A percentile compares a stretch with the other conserved stretches of the same genome.
phyloP scores from a whole-genome alignment of 2,329 filamentous ascomycete genomes.

The Fusarium nodosum region DNA sequence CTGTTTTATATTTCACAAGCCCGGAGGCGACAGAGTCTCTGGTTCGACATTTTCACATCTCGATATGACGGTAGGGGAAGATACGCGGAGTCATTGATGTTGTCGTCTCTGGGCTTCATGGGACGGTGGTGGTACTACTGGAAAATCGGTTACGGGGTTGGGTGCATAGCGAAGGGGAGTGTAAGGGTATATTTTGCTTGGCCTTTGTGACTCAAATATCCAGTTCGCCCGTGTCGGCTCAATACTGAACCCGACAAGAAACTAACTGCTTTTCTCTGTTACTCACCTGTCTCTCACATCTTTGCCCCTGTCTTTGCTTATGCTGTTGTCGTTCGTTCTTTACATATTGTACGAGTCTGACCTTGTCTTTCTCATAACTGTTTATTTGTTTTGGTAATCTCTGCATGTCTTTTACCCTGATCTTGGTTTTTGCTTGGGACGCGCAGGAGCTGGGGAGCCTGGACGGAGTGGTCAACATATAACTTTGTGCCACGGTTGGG shows the following conservation, averaged over 20 bases:
- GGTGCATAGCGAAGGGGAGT: slow-evolving; percentile 62
- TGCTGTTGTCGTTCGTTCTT: slow-evolving; percentile 33
- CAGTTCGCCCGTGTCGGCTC: slow-evolving; percentile 50
- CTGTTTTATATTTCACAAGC: slow-evolving; percentile 55
- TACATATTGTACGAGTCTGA: slow-evolving; percentile 22
- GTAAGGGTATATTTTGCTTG: slow-evolving; percentile 56
- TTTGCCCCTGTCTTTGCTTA: slow-evolving; percentile 34
- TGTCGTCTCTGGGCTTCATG: slow-evolving; percentile 29
- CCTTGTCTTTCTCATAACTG: slow-evolving; percentile 26
- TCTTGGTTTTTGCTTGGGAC: slow-evolving; percentile 44
- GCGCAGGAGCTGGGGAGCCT: slow-evolving; percentile 49
- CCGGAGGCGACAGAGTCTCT: slow-evolving; percentile 17
- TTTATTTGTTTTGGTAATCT: slow-evolving; percentile 33
- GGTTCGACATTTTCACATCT: slow-evolving; percentile 19
- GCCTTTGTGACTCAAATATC: slow-evolving; percentile 55
- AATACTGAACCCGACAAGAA: slow-evolving; percentile 36
- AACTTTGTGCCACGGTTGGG: slow-evolving; percentile 40
- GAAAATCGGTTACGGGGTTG: slow-evolving; percentile 57
- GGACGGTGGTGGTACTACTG: slow-evolving; percentile 57
- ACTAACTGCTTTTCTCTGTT: slow-evolving; percentile 47
- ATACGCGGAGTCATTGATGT: slow-evolving; percentile 6
- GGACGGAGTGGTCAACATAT: slow-evolving; percentile 43
- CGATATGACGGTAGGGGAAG: slow-evolving; percentile 9
- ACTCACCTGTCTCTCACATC: slow-evolving; percentile 36
- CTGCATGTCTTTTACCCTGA: slow-evolving; percentile 38